A percentile compares a stretch with the other conserved stretches of the same genome.
These are phyloP conservation scores for Wakefieldia striispora DNA, from an alignment of 768 basidiomycete species.

Conservation along the genomic window DNA sequence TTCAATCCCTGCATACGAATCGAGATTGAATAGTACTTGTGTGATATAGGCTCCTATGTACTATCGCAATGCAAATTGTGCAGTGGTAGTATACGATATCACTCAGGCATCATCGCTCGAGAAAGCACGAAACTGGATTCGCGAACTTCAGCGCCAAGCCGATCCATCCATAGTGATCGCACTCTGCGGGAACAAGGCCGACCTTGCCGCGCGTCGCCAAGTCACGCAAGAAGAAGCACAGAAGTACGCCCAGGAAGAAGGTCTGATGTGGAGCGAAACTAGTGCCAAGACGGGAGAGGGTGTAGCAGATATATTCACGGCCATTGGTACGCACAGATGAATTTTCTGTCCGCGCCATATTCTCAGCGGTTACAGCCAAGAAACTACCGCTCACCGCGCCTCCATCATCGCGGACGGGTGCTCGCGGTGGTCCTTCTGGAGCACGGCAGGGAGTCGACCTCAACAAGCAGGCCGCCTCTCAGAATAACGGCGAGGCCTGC, in stretches of 20 bases:
- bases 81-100: slow-evolving; percentile 95
- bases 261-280: slow-evolving; percentile 89
- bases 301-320: slow-evolving; percentile 81
- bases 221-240: slow-evolving; percentile 85
- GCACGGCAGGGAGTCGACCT: slow-evolving; percentile 74
- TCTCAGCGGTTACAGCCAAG: slow-evolving; percentile 55
- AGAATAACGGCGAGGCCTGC: slow-evolving; percentile 61
- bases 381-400: slow-evolving; percentile 84
- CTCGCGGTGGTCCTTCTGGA: slow-evolving; percentile 49
- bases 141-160: slow-evolving; percentile 94
- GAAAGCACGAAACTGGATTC: slow-evolving; percentile 95
- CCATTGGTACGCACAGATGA: slow-evolving; percentile 61
- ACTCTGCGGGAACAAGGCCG: slow-evolving; percentile 94
- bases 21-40: slow-evolving; percentile 4
- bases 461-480: slow-evolving; percentile 57
- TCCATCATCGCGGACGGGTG: slow-evolving; percentile 56
- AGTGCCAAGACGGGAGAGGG: slow-evolving; percentile 89
- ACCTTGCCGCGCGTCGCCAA: slow-evolving; percentile 81
- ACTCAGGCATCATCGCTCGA: slow-evolving; percentile 89
- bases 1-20: not conserved
- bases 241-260: slow-evolving; percentile 91
- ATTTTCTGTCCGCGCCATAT: not conserved
- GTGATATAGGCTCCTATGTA: slow-evolving; percentile 82
- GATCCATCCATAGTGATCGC: slow-evolving; percentile 97
- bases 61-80: slow-evolving; percentile 92